Evolutionary conservation across 176 grass and related monocot species (phyloP).

Genomic region (Rhynchospora pubera): DNA sequence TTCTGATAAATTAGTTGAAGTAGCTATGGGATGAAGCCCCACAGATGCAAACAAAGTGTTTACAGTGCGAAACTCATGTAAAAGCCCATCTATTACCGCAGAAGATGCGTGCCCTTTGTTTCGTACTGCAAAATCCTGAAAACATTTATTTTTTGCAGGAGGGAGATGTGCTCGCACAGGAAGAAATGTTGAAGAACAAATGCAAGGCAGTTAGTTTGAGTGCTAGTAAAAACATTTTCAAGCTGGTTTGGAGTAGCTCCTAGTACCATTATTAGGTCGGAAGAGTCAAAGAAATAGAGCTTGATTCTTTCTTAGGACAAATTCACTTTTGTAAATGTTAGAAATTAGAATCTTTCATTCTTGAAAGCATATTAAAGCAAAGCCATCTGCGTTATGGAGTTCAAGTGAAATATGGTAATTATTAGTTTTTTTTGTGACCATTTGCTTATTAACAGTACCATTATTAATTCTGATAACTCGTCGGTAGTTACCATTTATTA

Average conservation of each 20-base stretch:
- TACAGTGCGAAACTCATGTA: neutral
- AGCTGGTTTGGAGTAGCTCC: constrained; percentile 43
- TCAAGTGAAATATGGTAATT: neutral
- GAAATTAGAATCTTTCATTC: neutral
- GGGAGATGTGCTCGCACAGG: constrained; percentile 47
- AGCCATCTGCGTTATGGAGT: neutral
- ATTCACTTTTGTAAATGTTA: neutral
- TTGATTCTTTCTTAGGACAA: neutral
- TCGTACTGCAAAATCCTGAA: neutral
- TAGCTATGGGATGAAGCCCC: neutral
- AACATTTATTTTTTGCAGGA: constrained; percentile 32
- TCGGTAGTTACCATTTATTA: no score
- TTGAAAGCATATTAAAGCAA: neutral
- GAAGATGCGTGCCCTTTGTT: neutral
- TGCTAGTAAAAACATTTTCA: constrained; percentile 72
- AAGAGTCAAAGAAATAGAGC: neutral
- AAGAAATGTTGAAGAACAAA: constrained; percentile 65
- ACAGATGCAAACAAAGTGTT: neutral
- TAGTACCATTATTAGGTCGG: neutral
- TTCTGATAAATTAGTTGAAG: neutral
- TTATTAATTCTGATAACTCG: no score
- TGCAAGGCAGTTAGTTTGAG: constrained; percentile 31
- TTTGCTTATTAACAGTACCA: neutral
- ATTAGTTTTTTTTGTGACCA: neutral
- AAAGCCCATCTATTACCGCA: neutral